Base-by-base conservation (phyloP, 768 basidiomycete genomes). In the Podaxis rugospora region DNA sequence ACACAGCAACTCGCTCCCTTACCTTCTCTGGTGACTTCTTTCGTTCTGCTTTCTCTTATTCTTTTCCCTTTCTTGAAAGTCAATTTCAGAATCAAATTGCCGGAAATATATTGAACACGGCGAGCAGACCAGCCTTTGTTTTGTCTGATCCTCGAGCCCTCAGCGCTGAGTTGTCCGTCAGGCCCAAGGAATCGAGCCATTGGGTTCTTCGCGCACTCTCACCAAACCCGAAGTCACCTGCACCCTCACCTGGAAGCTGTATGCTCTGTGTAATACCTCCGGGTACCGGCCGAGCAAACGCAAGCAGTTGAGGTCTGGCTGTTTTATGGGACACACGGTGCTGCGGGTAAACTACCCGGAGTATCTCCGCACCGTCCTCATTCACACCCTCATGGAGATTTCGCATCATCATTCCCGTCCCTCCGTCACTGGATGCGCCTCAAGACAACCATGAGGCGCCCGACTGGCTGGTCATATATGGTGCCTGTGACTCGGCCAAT, bases 341-440 rank as follows among this genome's bases (percentile, higher is more conserved):
- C 21, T 21, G 23, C 35, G 36, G 46, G 47, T 49, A 57, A 57
- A 50, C 18, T 57, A 36, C 56, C 46, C 56, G 56, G 56, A 49
- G 56, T 49, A 57, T 53, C 42, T 18, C 27, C 36, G 47, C 37
- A n/a, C 37, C 18, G 35, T 7, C 16, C 51, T 36, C 40, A 49
- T 27, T 49, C 21, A 13, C 35, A 28, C 27, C 44, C 51, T 46
- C 37, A 44, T 37, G 47, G 54, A 11, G 14, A n/a, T 42, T 27
- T 44, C 37, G 42, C 27, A 47, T 42, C 47, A 49, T 55, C 28
- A 27, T 49, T 35, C 23, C 51, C 61, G n/a, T n/a, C 25, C 27
- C 23, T 40, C 21, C 57, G 52, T 63, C 62, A 63, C 39, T 47
- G 59, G 57, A 59, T 63, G 62, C 62, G 58, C 62, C 62, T 63